A percentile compares a stretch with the other conserved stretches of the same genome.
Conservation (phyloP, 495 filamentous ascomycete genomes). For the Aspergillus hancockii region DNA sequence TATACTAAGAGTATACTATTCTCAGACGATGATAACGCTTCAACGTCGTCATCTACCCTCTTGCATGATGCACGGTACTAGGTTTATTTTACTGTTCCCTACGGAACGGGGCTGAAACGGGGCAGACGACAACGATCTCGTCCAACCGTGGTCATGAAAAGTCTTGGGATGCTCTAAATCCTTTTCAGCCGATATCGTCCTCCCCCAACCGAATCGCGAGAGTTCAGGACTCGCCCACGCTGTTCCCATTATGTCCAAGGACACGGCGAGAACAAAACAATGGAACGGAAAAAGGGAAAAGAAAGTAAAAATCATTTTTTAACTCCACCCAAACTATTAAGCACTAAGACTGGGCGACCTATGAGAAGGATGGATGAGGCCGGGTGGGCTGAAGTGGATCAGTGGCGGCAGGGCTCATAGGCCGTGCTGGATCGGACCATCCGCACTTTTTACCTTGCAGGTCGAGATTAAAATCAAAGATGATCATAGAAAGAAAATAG, state of each 20-base stretch:
- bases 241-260: neutral
- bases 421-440: neutral
- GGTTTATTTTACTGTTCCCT: neutral
- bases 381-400: constrained; percentile 1
- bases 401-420: neutral
- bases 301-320: neutral
- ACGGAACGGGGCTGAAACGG: neutral
- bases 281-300: neutral
- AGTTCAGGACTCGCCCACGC: neutral
- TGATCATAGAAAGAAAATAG: neutral
- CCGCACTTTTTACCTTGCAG: constrained; percentile 12
- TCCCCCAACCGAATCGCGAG: neutral
- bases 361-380: neutral
- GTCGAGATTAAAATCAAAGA: neutral
- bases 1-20: neutral
- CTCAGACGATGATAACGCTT: neutral
- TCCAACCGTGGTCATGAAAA: neutral
- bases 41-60: neutral
- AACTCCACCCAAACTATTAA: neutral
- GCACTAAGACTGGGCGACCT: neutral
- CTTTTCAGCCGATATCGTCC: neutral
- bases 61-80: neutral
- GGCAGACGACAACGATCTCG: neutral
- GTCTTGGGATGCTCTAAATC: neutral
- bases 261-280: neutral